Evolutionary conservation across 345 rosid genomes (phyloP), one percentile per base, ranked within the genome.

Genomic region (Raphanus raphanistrum): DNA sequence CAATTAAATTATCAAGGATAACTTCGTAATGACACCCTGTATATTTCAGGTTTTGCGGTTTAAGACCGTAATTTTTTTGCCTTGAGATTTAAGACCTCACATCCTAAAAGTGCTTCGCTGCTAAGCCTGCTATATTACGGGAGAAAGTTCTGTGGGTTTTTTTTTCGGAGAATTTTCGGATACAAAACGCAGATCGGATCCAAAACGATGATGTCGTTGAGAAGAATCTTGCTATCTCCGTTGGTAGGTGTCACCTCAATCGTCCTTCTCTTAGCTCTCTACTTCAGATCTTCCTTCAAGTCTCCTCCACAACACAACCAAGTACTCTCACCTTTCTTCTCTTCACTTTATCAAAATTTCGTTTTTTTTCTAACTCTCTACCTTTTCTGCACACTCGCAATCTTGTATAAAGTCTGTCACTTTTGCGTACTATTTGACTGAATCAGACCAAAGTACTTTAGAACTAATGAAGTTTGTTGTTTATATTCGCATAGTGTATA

Each of bases 241-340:
- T 71, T 77, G 31, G 43, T 82, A 0, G 87, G 80, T 21, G 58
- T 87, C 26, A 74, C 94, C 16, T 60, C 84, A 63, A 72, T 84
- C 25, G 86, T 82, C 21, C 65, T 87, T 76, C 54, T 89, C 36
- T 21, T 85, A 4, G 90, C 95, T 21, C 32, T 90, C 61, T 62
- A 81, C 68, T 45, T 82, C 71, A 88, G 83, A 82, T 84, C 75
- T 76, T 75, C 83, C 29, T 69, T 78, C 71, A 83, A 81, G 59
- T 43, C 63, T 21, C 31, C 63, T 58, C 62, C 71, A 57, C 75
- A 85, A 48, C 71, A 12, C 54, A 48, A 70, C 16, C 85, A 87
- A 89, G 90, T 86, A 66, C 55, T 33, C 75, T 35, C 41, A 35
- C 67, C 74, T 60, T 31, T 68, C 41, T 64, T 70, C 36, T 50